A percentile compares a stretch with the other conserved stretches of the same genome.
Evolutionary conservation across 1,139 yeast genomes (phyloP).

Genomic region (Blastobotrys apis): DNA sequence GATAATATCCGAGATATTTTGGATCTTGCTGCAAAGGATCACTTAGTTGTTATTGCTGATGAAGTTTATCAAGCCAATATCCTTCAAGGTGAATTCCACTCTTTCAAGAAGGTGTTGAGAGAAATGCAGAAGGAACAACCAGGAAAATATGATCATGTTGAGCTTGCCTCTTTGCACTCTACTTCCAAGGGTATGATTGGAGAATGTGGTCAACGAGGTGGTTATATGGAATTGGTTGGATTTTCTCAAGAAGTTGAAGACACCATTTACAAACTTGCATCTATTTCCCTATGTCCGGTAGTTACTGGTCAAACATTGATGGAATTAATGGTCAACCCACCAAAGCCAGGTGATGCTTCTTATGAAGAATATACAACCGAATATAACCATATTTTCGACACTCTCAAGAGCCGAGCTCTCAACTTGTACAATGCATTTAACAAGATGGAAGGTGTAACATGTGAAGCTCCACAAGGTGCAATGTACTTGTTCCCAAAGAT

Average conservation of each 20-base stretch:
- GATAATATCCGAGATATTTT: conserved; percentile 67
- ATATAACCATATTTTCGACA: conserved; percentile 53
- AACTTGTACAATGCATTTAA: conserved; percentile 65
- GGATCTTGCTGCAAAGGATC: conserved; percentile 74
- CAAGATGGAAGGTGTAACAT: conserved; percentile 71
- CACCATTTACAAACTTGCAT: conserved; percentile 75
- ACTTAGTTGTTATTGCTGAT: conserved; percentile 89
- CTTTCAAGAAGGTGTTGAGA: conserved; percentile 46
- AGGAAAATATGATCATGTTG: conserved; percentile 62
- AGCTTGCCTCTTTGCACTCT: conserved; percentile 89
- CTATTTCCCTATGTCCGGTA: conserved; percentile 87
- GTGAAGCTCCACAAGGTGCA: conserved; percentile 93
- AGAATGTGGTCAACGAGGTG: conserved; percentile 99
- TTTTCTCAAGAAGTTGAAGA: conserved; percentile 66
- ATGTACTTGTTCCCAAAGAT: conserved; percentile 92
- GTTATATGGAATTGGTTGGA: conserved; percentile 91
- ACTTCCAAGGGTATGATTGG: conserved; percentile 96
- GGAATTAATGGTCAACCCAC: conserved; percentile 92
- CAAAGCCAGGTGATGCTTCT: conserved; percentile 70
- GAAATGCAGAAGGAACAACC: conserved; percentile 51
- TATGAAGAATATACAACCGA: conserved; percentile 63
- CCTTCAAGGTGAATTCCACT: conserved; percentile 55
- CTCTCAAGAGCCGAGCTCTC: conserved; percentile 60
- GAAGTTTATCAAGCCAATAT: conserved; percentile 95
- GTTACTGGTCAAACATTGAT: conserved; percentile 91